Conservation (phyloP, 2,329 filamentous ascomycete genomes). For the Acephala macrosclerotiorum region DNA sequence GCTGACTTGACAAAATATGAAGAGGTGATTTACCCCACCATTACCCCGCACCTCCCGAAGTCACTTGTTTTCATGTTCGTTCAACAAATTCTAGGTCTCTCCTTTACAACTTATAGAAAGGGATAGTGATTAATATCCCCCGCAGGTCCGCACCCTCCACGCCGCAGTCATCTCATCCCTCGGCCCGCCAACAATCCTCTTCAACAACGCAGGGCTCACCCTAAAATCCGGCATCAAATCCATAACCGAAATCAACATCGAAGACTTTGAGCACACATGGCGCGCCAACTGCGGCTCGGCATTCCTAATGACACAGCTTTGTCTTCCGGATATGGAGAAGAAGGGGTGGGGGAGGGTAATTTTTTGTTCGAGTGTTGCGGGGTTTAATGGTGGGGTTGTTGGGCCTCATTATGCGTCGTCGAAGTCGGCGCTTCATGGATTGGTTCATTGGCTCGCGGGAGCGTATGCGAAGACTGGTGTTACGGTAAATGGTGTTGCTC, state of each 20-base stretch:
- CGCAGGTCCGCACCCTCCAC: slow-evolving; percentile 27
- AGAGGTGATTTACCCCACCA: slow-evolving; percentile 20
- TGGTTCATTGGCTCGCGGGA: slow-evolving; percentile 54
- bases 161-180: slow-evolving; percentile 16
- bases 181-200: slow-evolving; percentile 34
- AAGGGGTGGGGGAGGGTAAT: slow-evolving; percentile 44
- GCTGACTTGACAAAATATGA: slow-evolving; percentile 49
- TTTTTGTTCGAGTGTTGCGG: slow-evolving; percentile 35
- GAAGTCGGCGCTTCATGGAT: slow-evolving; percentile 54
- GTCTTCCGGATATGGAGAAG: slow-evolving; percentile 47
- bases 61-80: background rate
- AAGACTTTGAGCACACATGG: slow-evolving; percentile 39
- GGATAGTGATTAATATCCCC: background rate
- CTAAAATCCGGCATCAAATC: slow-evolving; percentile 27
- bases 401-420: slow-evolving; percentile 41
- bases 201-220: slow-evolving; percentile 37
- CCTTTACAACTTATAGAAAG: no score
- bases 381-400: slow-evolving; percentile 34
- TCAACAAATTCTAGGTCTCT: background rate
- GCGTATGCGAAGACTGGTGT: slow-evolving; percentile 52
- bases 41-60: slow-evolving; percentile 13
- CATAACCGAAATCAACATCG: slow-evolving; percentile 34
- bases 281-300: slow-evolving; percentile 34
- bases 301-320: slow-evolving; percentile 37
- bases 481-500: slow-evolving; percentile 57